These are phyloP conservation scores for Paspalum notatum DNA, from an alignment of 176 grass and related monocot genomes.

Conservation along the genomic window DNA sequence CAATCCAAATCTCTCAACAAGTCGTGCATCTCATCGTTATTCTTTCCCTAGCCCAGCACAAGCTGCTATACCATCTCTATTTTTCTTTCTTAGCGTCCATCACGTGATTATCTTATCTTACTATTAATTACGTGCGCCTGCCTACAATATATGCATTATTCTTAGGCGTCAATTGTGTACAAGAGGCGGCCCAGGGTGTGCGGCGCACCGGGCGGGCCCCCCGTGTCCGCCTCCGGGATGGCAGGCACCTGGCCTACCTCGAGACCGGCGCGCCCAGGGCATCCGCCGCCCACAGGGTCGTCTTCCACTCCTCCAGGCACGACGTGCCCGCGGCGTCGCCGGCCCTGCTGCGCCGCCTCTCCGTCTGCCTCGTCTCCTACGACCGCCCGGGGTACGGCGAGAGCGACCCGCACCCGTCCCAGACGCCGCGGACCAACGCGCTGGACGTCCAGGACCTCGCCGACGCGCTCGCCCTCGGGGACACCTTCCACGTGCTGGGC, in stretches of 20 bases:
- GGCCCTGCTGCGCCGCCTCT: neutral
- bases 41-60: too few relatives aligned
- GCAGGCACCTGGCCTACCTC: constrained; percentile 51
- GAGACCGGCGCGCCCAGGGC: constrained; percentile 45
- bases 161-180: too few relatives aligned
- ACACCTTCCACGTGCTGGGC: constrained; percentile 51
- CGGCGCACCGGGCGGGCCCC: too few relatives aligned
- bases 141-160: too few relatives aligned
- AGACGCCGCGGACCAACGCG: constrained; percentile 43
- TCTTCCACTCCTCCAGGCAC: neutral
- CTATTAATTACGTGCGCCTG: too few relatives aligned
- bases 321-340: constrained; percentile 30
- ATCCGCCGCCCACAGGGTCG: constrained; percentile 46
- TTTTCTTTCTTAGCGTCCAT: too few relatives aligned
- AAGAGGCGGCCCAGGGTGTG: too few relatives aligned
- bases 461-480: constrained; percentile 47
- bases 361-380: constrained; percentile 44
- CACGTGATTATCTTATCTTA: too few relatives aligned
- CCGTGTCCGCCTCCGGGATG: neutral
- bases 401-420: constrained; percentile 55
- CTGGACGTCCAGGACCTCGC: constrained; percentile 55
- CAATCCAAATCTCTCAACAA: too few relatives aligned
- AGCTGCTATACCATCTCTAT: too few relatives aligned
- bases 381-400: constrained; percentile 64
- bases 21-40: too few relatives aligned